These are phyloP conservation scores for Odontarrhena argentea DNA, from an alignment of 345 rosid species.

Conservation along the genomic window DNA sequence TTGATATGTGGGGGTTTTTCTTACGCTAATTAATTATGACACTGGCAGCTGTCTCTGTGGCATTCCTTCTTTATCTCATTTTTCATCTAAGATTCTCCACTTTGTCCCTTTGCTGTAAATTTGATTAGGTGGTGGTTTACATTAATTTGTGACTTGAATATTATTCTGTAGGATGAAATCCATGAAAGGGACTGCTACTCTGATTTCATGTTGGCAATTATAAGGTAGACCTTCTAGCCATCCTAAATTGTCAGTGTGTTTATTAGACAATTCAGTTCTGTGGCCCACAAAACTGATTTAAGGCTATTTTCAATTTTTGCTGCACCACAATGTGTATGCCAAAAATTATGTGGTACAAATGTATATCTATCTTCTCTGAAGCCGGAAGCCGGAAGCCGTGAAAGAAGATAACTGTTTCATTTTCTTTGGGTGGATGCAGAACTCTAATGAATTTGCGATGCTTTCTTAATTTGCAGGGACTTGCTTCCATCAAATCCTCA, in stretches of 20 bases:
- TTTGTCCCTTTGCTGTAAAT: neutral
- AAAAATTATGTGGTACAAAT: neutral
- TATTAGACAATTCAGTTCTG: neutral
- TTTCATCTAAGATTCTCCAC: slow-evolving; percentile 2
- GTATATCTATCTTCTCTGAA: slow-evolving; percentile 2
- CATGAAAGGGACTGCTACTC: slow-evolving; percentile 96
- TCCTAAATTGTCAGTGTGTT: slow-evolving; percentile 1
- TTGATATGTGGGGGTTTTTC: neutral
- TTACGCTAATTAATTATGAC: neutral
- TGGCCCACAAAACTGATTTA: slow-evolving; percentile 7
- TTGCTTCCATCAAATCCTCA: slow-evolving; percentile 75
- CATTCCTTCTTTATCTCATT: slow-evolving; percentile 16
- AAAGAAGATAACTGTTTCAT: slow-evolving; percentile 5
- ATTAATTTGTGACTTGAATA: slow-evolving; percentile 33
- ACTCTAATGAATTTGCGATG: slow-evolving; percentile 10
- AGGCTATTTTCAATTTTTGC: slow-evolving; percentile 15
- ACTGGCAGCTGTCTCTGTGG: slow-evolving; percentile 13
- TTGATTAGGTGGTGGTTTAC: slow-evolving; percentile 28
- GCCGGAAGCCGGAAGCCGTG: slow-evolving; percentile 7
- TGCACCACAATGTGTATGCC: slow-evolving; percentile 15
- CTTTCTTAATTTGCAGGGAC: slow-evolving; percentile 64
- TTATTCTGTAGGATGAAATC: slow-evolving; percentile 81
- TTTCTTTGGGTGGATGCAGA: neutral
- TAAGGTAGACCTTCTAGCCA: slow-evolving; percentile 58
- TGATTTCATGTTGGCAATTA: slow-evolving; percentile 88